Percentiles rank a stretch among this genome's conserved stretches.
These are phyloP conservation scores for Phytophthora pinifolia DNA, from an alignment of 352 stramenopile species.

Conservation along the genomic window DNA sequence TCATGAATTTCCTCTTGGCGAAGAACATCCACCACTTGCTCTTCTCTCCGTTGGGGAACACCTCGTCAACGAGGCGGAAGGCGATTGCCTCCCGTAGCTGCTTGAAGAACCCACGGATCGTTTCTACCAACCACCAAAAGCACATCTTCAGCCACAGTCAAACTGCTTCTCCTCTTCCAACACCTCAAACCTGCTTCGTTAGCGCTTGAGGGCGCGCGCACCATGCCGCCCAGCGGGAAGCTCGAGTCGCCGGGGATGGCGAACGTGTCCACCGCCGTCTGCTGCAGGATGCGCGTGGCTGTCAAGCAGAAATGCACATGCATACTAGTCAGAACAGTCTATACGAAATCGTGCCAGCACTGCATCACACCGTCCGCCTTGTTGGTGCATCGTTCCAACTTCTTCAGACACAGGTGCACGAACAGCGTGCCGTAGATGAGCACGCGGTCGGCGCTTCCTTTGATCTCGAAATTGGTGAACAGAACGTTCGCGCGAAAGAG, in stretches of 20 bases:
- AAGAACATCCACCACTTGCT: constrained; percentile 97
- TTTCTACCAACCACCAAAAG: constrained; percentile 46
- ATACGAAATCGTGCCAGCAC: not conserved
- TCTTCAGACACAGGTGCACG: constrained; percentile 91
- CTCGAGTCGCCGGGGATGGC: constrained; percentile 83
- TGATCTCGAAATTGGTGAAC: constrained; percentile 94
- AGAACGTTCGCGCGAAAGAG: constrained; percentile 94
- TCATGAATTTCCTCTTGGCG: constrained; percentile 95
- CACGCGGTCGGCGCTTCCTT: constrained; percentile 89
- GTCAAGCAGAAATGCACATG: constrained; percentile 4
- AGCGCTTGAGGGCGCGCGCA: constrained; percentile 65
- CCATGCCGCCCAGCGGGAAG: constrained; percentile 83
- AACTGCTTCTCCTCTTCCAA: not conserved
- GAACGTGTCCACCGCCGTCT: constrained; percentile 83
- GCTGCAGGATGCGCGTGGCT: constrained; percentile 79
- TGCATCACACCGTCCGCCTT: constrained; percentile 63
- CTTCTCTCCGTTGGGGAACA: constrained; percentile 83
- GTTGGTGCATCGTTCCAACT: constrained; percentile 79
- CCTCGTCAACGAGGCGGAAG: constrained; percentile 75
- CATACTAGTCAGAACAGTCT: constrained; percentile 5
- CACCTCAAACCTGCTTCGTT: constrained; percentile 68
- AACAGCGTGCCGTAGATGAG: constrained; percentile 95
- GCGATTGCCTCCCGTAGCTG: constrained; percentile 87
- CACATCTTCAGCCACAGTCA: not conserved
- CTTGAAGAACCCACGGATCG: constrained; percentile 89